These are phyloP conservation scores for Alternaria atra DNA, from an alignment of 2,329 filamentous ascomycete genomes.

Conservation along the genomic window DNA sequence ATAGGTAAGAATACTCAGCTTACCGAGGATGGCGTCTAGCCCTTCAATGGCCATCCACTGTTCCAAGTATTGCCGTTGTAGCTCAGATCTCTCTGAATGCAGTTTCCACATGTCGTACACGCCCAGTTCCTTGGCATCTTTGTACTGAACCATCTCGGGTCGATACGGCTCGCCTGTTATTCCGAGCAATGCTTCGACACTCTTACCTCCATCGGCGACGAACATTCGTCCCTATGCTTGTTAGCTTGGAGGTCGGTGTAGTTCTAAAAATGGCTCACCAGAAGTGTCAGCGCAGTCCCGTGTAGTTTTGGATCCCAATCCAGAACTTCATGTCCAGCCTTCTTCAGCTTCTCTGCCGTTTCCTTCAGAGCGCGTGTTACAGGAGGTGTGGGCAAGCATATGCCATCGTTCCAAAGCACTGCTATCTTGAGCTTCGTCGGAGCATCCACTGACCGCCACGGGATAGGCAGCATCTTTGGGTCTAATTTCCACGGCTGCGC, in stretches of 20 bases:
- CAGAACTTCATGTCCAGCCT: slow-evolving; percentile 64
- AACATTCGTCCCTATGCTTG: slow-evolving; percentile 54
- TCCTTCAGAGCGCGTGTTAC: slow-evolving; percentile 64
- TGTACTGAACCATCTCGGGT: slow-evolving; percentile 60
- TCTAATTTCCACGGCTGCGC: slow-evolving; percentile 63
- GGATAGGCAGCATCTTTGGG: slow-evolving; percentile 62
- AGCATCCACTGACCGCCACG: slow-evolving; percentile 59
- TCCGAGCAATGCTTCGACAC: slow-evolving; percentile 53
- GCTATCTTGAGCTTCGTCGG: slow-evolving; percentile 66
- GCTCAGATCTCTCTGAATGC: slow-evolving; percentile 56
- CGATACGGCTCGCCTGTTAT: slow-evolving; percentile 57
- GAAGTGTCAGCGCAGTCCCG: slow-evolving; percentile 59
- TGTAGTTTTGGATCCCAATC: slow-evolving; percentile 66
- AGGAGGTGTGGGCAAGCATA: slow-evolving; percentile 62
- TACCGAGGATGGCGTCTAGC: slow-evolving; percentile 57
- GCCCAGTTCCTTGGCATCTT: slow-evolving; percentile 55
- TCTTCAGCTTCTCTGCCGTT: slow-evolving; percentile 61
- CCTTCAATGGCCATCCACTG: slow-evolving; percentile 54
- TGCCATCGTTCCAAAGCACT: slow-evolving; percentile 61
- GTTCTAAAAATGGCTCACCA: slow-evolving; percentile 45
- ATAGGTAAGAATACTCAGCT: slow-evolving; percentile 7
- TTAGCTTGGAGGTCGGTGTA: background rate
- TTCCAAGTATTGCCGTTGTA: slow-evolving; percentile 56
- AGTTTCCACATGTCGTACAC: slow-evolving; percentile 60
- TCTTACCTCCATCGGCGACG: slow-evolving; percentile 62